Percentiles rank a stretch among this genome's conserved stretches.
Evolutionary conservation across 2,329 filamentous ascomycete species (phyloP).

Genomic region (Xylaria arbuscula): DNA sequence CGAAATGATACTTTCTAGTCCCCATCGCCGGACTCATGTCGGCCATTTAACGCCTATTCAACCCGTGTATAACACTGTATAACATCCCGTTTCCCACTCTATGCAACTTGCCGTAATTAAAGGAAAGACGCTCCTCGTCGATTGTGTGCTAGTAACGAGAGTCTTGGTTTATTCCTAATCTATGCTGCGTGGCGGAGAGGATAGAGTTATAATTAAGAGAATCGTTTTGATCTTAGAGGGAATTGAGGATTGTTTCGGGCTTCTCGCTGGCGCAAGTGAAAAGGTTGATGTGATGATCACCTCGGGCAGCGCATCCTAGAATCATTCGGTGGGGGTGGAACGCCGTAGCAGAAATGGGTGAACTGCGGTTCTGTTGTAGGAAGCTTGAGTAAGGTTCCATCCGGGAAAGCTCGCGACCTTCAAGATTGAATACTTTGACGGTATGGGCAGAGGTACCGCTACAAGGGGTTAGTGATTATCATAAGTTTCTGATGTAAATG

Average conservation of each 20-base stretch:
- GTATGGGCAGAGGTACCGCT: conserved; percentile 89
- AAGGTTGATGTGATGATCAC: conserved; percentile 91
- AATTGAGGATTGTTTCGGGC: conserved; percentile 44
- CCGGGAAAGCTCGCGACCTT: conserved; percentile 80
- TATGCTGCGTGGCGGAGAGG: background rate
- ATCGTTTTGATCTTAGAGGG: conserved; percentile 30
- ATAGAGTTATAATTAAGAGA: background rate
- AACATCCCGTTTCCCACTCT: conserved; percentile 14
- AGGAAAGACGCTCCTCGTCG: conserved; percentile 19
- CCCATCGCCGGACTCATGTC: conserved; percentile 1
- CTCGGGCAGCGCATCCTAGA: conserved; percentile 85
- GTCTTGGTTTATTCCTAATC: background rate
- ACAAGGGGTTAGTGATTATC: conserved; percentile 46
- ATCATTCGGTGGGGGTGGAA: conserved; percentile 97
- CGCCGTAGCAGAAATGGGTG: conserved; percentile 86
- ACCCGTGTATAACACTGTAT: conserved; percentile 3
- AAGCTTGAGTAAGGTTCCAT: conserved; percentile 93
- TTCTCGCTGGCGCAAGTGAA: conserved; percentile 74
- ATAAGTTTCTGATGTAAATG: background rate
- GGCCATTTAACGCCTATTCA: conserved; percentile 20
- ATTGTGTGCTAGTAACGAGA: conserved; percentile 9
- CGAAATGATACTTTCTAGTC: conserved; percentile 15
- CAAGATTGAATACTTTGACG: conserved; percentile 93
- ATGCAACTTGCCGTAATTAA: conserved; percentile 32
- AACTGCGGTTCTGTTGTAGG: conserved; percentile 80